Base-by-base conservation (phyloP, 805 yeast genomes). In the Candida ascalaphidarum region DNA sequence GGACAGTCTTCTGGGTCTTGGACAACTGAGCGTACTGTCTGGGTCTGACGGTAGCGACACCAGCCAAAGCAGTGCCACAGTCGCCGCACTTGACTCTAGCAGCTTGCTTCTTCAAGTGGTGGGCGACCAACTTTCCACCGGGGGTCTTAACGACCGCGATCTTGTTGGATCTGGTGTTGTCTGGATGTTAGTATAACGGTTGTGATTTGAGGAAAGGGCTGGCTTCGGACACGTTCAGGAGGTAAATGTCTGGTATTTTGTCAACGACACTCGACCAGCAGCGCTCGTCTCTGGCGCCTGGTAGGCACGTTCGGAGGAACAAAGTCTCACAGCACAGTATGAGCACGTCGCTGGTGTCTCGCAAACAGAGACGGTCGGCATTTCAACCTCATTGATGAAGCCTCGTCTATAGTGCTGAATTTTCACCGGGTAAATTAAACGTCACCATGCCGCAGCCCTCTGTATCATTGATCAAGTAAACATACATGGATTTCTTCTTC, bases 61-160 rank as follows among this genome's bases (percentile, higher is more conserved):
- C 95, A 48, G 84, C 76, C 53, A 84, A 76, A 55, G 80, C 77
- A 38, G 54, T 53, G 65, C 88, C 88, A 68, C 83, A 76, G 75
- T 80, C 88, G 75, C 88, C 88, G 74, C 88, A 80, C 65, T 77
- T 80, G 61, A 80, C 81, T 72, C 84, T 77, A 57, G 94, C 64
- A 57, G 85, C 95, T 51, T 61, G 60, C 79, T 86, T 86, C 81
- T 84, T 84, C 61, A 85, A 74, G 76, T 92, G 98, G 71, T 88
- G 96, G 63, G 95, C 95, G 65, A 86, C 80, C 71, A 92, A 80
- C 71, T 81, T 81, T 65, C 97, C 97, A 79, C 99, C 99, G 71
- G 99, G 98, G 72, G 99, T 92, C 84, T 89, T 92, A 58, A 89
- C 95, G 71, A 89, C 94, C 88, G 83, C 89, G 77, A 92, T 89